These are phyloP conservation scores for Lyophyllum decastes DNA, from an alignment of 768 basidiomycete species.

Conservation along the genomic window DNA sequence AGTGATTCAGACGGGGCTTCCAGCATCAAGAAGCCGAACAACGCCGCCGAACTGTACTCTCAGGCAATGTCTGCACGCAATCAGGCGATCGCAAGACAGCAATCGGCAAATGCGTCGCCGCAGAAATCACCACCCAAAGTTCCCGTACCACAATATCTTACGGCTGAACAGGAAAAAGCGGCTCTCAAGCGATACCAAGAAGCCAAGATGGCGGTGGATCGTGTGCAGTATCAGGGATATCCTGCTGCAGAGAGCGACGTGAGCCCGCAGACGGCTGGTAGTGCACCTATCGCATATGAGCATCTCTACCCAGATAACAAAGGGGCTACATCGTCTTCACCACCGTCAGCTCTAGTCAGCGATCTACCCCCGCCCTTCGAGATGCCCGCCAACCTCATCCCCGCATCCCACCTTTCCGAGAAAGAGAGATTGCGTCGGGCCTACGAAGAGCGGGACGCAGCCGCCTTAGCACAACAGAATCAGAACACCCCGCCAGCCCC, in stretches of 20 bases:
- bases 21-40: constrained; percentile 2
- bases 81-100: constrained; percentile 19
- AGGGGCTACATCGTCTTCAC: constrained; percentile 28
- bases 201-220: constrained; percentile 70
- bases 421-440: constrained; percentile 69
- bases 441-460: constrained; percentile 70
- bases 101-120: constrained; percentile 4
- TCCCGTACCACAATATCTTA: constrained; percentile 48
- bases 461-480: constrained; percentile 35
- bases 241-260: constrained; percentile 18
- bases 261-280: constrained; percentile 15
- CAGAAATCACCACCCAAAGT: constrained; percentile 16
- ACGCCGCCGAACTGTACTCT: constrained; percentile 19
- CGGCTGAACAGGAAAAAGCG: constrained; percentile 77
- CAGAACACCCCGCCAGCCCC: constrained; percentile 4
- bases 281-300: constrained; percentile 61
- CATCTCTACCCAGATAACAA: constrained; percentile 51
- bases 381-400: constrained; percentile 35
- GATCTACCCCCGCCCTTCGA: constrained; percentile 61
- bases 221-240: constrained; percentile 44
- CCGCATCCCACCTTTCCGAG: constrained; percentile 49
- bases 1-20: constrained; percentile 21
- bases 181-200: constrained; percentile 67
- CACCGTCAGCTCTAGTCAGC: constrained; percentile 7
- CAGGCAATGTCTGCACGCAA: constrained; percentile 33